Evolutionary conservation across 129 eudicot species (phyloP).

Genomic region (Kitagawia praeruptora): DNA sequence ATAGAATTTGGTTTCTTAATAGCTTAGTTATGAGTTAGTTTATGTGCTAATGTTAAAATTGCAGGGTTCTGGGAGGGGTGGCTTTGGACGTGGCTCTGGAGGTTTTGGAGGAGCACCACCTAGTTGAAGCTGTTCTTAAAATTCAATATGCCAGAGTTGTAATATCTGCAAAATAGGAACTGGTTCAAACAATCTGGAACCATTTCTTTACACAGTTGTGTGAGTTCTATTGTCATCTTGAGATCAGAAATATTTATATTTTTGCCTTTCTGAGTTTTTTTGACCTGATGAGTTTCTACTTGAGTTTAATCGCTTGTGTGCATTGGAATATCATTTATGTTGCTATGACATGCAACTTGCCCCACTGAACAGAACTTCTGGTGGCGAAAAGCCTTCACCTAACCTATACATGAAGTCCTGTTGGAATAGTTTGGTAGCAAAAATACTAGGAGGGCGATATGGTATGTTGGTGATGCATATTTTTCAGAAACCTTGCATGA

Average conservation of each 20-base stretch:
- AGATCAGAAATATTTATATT: neutral
- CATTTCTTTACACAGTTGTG: neutral
- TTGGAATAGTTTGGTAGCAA: neutral
- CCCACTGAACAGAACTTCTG: no score
- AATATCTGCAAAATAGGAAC: neutral
- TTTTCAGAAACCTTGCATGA: no score
- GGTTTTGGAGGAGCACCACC: constrained; percentile 49
- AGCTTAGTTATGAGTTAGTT: neutral
- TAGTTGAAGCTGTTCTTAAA: constrained; percentile 20
- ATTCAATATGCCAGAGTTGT: neutral
- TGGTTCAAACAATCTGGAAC: neutral
- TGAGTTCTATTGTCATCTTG: neutral
- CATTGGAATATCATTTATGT: neutral
- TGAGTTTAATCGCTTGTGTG: neutral
- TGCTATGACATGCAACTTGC: neutral
- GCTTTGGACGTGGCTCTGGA: constrained; percentile 52
- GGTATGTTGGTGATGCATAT: no score
- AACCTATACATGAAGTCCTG: neutral
- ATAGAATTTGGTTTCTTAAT: neutral
- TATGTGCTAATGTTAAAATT: neutral
- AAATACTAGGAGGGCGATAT: neutral
- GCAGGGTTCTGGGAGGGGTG: constrained; percentile 51
- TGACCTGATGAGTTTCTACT: neutral
- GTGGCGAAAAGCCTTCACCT: neutral
- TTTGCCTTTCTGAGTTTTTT: neutral